Percentiles rank a stretch among this genome's conserved stretches.
Conservation (phyloP, 192 early-diverging fungal genomes). For the Coemansia sp. region DNA sequence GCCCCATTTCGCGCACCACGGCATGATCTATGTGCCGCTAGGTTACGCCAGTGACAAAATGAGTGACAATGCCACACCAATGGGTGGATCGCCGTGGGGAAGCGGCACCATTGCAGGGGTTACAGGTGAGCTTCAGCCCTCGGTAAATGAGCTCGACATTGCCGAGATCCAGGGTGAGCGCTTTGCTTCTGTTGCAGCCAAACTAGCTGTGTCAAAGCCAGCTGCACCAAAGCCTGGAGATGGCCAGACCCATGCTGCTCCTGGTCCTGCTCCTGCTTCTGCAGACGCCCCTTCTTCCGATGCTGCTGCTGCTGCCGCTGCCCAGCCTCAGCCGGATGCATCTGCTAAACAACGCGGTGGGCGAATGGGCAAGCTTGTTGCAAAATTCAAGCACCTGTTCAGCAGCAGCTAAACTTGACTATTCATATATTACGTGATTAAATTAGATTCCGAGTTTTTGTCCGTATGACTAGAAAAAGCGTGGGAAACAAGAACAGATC, state of each 20-base stretch:
- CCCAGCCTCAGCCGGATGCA: background rate
- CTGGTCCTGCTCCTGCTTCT: background rate
- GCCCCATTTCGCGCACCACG: constrained; percentile 58
- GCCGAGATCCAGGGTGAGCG: constrained; percentile 35
- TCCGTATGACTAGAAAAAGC: background rate
- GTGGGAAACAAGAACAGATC: background rate
- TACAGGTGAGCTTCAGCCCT: constrained; percentile 24
- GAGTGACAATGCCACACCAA: constrained; percentile 16
- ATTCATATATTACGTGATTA: background rate
- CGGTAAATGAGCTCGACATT: constrained; percentile 25
- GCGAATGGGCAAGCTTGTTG: background rate
- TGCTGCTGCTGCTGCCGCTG: too few species aligned
- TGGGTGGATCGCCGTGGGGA: constrained; percentile 32
- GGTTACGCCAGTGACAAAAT: constrained; percentile 35
- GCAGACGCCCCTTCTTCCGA: too few species aligned
- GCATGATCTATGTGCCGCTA: constrained; percentile 59
- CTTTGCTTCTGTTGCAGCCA: constrained; percentile 31
- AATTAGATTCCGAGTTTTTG: background rate
- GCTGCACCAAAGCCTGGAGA: background rate
- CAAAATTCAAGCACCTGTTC: constrained; percentile 15
- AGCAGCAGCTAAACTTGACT: too few species aligned
- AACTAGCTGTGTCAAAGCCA: constrained; percentile 1
- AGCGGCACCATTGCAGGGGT: constrained; percentile 23
- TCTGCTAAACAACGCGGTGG: background rate
- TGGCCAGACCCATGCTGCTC: too few species aligned